phyloP scores from a whole-genome alignment of 1,284 basidiomycete genomes.

The Moesziomyces sp. region DNA sequence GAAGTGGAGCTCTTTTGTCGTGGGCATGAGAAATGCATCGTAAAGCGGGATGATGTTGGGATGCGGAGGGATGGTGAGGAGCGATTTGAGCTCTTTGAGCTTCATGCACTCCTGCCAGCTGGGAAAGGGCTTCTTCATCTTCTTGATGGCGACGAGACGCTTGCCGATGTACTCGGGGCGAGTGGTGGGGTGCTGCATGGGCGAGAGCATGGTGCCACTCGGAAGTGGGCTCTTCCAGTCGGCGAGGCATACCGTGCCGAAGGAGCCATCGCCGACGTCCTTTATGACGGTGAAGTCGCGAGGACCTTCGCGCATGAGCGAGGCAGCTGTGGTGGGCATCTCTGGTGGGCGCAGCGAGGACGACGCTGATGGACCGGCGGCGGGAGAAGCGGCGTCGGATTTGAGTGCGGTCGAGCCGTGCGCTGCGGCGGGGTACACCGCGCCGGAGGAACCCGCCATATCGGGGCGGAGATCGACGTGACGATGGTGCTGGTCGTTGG shows the following conservation, averaged over 20 bases:
- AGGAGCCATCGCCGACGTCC: constrained; percentile 64
- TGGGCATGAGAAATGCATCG: constrained; percentile 95
- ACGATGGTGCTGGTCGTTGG: constrained; percentile 22
- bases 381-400: background rate
- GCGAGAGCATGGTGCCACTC: constrained; percentile 63
- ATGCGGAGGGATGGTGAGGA: constrained; percentile 92
- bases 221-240: constrained; percentile 95
- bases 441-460: constrained; percentile 15
- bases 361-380: constrained; percentile 1
- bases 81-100: constrained; percentile 96
- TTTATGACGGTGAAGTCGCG: constrained; percentile 64
- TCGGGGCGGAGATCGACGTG: constrained; percentile 12
- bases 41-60: constrained; percentile 98
- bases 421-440: constrained; percentile 12
- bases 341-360: constrained; percentile 28
- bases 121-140: constrained; percentile 98
- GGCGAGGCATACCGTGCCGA: constrained; percentile 97
- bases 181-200: constrained; percentile 72
- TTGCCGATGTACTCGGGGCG: constrained; percentile 94
- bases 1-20: constrained; percentile 94
- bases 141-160: constrained; percentile 93
- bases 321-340: constrained; percentile 59
- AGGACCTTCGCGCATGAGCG: constrained; percentile 59
- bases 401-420: constrained; percentile 19
- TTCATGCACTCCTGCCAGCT: constrained; percentile 96